A percentile compares a stretch with the other conserved stretches of the same genome.
Conservation (phyloP, 345 rosid species). For the Hypericum perforatum region DNA sequence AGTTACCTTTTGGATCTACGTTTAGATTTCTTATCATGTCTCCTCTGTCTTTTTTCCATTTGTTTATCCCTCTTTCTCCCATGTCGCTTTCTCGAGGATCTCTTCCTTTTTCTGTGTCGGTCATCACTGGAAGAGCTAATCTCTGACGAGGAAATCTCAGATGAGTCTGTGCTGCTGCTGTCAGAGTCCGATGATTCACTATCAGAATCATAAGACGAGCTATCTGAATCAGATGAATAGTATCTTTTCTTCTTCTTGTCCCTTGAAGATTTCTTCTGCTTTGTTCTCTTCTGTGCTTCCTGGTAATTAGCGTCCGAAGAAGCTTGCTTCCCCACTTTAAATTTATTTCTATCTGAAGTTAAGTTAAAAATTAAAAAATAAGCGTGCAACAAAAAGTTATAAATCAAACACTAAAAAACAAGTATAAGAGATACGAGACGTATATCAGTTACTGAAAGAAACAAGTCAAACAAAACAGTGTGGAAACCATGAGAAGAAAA, state of each 20-base stretch:
- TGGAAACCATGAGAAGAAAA: too few relatives aligned
- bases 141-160: constrained; percentile 43
- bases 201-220: constrained; percentile 56
- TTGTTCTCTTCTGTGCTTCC: constrained; percentile 33
- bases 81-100: constrained; percentile 32
- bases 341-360: constrained; percentile 37
- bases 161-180: constrained; percentile 28
- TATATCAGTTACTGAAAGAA: too few relatives aligned
- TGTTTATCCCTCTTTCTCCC: constrained; percentile 37
- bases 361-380: constrained; percentile 5
- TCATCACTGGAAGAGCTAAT: constrained; percentile 74
- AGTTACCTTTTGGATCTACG: constrained; percentile 40
- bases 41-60: constrained; percentile 37
- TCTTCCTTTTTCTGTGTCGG: constrained; percentile 55
- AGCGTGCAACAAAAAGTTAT: not conserved
- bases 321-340: constrained; percentile 33
- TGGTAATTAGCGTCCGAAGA: constrained; percentile 36
- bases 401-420: not conserved
- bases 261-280: constrained; percentile 39
- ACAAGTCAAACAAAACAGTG: too few relatives aligned
- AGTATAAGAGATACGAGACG: too few relatives aligned
- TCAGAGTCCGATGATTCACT: constrained; percentile 24
- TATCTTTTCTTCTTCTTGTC: constrained; percentile 52
- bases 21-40: constrained; percentile 30
- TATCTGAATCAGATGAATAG: constrained; percentile 71